Evolutionary conservation across 306 rosid species (phyloP), one percentile per base, ranked within the genome.

Genomic region (Dryas drummondii): DNA sequence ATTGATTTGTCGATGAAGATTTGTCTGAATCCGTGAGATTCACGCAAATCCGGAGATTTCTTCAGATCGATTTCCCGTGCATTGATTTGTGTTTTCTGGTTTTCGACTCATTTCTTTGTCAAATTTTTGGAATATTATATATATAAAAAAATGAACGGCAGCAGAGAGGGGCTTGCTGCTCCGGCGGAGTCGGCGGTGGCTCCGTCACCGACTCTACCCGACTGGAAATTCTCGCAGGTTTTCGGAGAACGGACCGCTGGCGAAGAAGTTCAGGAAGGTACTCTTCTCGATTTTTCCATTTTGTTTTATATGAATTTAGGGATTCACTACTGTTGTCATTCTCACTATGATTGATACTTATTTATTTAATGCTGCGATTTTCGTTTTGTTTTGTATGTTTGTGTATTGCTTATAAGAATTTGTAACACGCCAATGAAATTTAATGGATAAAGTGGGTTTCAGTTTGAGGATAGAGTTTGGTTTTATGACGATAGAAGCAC

Each of bases 181-280:
- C 49, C 79, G 76, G 72, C 76, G 45, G 63, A 75, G 60, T 70
- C 64, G 51, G 80, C 49, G n/a, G 45, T 44, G 58, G 56, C 16
- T 4, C n/a, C 67, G 4, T 66, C 66, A 83, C 73, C 80, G 76
- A 32, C 37, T 1, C 37, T 2, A 32, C 87, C 84, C 16, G 91
- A 87, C 37, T 84, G 91, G 91, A 84, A 82, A 32, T 87, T 87
- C 64, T 77, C 91, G 1, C 88, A 87, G 82, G 91, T 87, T 1
- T 87, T 87, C 53, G 91, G 91, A 7, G 91, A 87, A 72, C 85
- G 90, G 68, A 47, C 90, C 49, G 91, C 91, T 9, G 91, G 87
- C 37, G 91, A 87, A 73, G 88, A 87, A 61, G 91, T 87, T 77
- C 91, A 87, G 87, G 91, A 87, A 79, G 91, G 91, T 87, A 78